These are phyloP conservation scores for Coemansia sp. DNA, from an alignment of 192 early-diverging fungal genomes.

Conservation along the genomic window DNA sequence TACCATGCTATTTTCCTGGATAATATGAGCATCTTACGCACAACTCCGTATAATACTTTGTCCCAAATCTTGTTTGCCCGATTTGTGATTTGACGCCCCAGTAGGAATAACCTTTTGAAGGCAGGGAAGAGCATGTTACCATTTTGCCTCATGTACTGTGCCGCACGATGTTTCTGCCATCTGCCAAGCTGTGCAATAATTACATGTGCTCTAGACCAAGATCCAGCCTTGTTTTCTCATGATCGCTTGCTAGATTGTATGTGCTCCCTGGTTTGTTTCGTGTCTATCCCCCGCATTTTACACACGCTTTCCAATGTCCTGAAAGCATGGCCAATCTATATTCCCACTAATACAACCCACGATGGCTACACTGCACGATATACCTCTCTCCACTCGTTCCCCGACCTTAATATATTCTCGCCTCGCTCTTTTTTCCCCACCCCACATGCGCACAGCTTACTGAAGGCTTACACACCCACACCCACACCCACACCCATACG, in stretches of 20 bases:
- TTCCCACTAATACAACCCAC: slow-evolving; percentile 7
- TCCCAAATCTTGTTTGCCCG: background rate
- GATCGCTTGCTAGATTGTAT: background rate
- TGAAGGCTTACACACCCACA: background rate
- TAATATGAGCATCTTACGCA: background rate
- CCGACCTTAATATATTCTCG: slow-evolving; percentile 9
- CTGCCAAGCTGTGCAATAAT: background rate
- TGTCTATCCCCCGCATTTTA: background rate
- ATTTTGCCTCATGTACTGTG: background rate
- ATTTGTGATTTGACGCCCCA: background rate
- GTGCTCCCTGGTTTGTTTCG: background rate
- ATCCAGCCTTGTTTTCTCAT: background rate
- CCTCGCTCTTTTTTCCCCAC: slow-evolving; percentile 8
- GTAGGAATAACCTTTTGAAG: background rate
- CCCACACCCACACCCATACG: background rate
- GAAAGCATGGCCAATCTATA: background rate
- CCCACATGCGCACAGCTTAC: background rate
- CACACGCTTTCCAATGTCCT: slow-evolving; percentile 4
- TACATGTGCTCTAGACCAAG: background rate
- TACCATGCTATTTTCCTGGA: too few species aligned
- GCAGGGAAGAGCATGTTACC: background rate
- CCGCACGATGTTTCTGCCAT: background rate
- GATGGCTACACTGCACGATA: background rate
- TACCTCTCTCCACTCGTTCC: slow-evolving; percentile 3
- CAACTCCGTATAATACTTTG: background rate